Conservation (phyloP, 345 rosid species). For the Corchorus olitorius region DNA sequence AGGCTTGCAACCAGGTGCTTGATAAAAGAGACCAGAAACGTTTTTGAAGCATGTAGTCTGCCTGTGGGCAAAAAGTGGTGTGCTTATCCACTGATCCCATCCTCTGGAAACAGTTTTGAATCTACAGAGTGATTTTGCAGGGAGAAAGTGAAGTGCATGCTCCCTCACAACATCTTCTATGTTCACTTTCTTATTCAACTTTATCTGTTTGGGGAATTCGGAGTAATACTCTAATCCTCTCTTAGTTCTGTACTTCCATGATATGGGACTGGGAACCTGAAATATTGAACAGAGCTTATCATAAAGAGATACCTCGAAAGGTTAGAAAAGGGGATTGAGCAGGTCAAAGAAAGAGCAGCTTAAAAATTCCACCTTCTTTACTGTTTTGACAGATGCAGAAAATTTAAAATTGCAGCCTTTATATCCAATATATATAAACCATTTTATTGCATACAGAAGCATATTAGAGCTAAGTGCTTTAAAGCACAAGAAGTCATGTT, state of each 20-base stretch:
- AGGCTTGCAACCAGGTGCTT: constrained; percentile 12
- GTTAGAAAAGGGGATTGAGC: not conserved
- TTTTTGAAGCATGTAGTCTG: constrained; percentile 38
- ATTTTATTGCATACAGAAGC: not conserved
- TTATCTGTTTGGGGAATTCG: not conserved
- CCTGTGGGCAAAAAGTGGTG: constrained; percentile 44
- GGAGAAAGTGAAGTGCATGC: constrained; percentile 45
- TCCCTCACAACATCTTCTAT: constrained; percentile 44
- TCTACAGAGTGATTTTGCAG: constrained; percentile 45
- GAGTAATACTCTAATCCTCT: not conserved
- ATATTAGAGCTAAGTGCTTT: not conserved
- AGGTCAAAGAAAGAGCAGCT: not conserved
- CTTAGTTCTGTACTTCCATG: not conserved
- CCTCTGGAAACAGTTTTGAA: constrained; percentile 40
- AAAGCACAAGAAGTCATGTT: not conserved
- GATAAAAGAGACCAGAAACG: constrained; percentile 42
- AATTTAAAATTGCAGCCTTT: not conserved
- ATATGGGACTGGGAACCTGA: not conserved
- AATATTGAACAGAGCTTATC: not conserved
- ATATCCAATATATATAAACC: not conserved
- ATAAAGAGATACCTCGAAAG: not conserved
- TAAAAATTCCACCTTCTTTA: constrained; percentile 1
- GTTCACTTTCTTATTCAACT: constrained; percentile 25
- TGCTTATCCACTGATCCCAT: constrained; percentile 38
- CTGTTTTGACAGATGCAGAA: not conserved